Percentiles rank a stretch among this genome's conserved stretches.
phyloP scores from a whole-genome alignment of 345 rosid species.

The Dipteronia sinensis region DNA sequence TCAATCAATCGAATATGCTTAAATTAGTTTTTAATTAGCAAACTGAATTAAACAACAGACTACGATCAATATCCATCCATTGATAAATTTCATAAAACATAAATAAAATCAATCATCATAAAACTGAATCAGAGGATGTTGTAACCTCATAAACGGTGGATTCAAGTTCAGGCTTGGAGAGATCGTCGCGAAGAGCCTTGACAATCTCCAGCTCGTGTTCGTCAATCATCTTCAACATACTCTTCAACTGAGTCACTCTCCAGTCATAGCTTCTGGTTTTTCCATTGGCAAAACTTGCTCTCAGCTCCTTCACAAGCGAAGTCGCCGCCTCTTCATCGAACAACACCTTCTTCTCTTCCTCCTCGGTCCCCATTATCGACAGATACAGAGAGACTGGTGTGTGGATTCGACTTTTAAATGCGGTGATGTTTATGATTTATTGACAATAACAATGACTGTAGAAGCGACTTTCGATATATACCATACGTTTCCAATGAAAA shows the following conservation, averaged over 20 bases:
- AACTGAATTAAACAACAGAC: too few relatives aligned
- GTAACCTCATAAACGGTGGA: constrained; percentile 71
- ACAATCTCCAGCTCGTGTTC: constrained; percentile 68
- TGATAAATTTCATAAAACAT: background rate
- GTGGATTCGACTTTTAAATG: background rate
- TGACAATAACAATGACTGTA: background rate
- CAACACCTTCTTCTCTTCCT: constrained; percentile 21
- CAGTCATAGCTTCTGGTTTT: constrained; percentile 72
- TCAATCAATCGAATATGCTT: background rate
- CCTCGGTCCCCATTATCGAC: constrained; percentile 33
- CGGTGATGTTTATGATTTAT: background rate
- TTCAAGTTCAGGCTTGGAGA: constrained; percentile 79
- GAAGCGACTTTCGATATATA: too few relatives aligned
- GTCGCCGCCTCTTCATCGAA: constrained; percentile 58
- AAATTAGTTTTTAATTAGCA: too few relatives aligned
- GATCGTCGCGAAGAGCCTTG: constrained; percentile 73
- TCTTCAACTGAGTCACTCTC: constrained; percentile 72
- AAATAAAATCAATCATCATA: background rate
- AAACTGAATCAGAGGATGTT: background rate
- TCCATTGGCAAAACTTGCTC: constrained; percentile 52
- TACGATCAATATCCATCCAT: background rate
- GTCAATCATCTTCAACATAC: constrained; percentile 50
- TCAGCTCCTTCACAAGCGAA: constrained; percentile 51
- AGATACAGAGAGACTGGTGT: background rate
- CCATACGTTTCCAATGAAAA: too few relatives aligned